Conservation (phyloP, 495 filamentous ascomycete species). For the Penicillium crystallinum region DNA sequence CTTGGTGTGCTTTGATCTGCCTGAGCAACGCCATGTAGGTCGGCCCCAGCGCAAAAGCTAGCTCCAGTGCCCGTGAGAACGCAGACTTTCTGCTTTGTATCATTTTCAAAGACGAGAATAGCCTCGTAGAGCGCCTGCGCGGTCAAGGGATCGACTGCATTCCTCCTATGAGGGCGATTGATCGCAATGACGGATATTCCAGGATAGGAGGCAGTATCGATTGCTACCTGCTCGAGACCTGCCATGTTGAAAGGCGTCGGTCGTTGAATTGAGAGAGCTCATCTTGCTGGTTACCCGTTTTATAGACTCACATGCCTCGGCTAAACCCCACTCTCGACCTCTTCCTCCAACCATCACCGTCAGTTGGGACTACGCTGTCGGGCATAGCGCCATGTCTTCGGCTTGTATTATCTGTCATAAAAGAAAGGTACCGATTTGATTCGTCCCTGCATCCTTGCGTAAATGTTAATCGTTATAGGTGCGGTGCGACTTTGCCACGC, state of each 20-base stretch:
- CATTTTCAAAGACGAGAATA: conserved; percentile 39
- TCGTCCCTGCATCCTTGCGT: background rate
- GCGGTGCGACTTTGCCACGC: conserved; percentile 24
- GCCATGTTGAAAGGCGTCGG: conserved; percentile 6
- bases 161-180: conserved; percentile 35
- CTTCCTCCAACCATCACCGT: conserved; percentile 10
- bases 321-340: conserved; percentile 16
- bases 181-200: conserved; percentile 43
- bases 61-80: conserved; percentile 31
- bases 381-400: conserved; percentile 17
- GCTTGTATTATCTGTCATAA: conserved; percentile 31
- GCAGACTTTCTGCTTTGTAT: conserved; percentile 42
- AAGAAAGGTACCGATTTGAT: conserved; percentile 17
- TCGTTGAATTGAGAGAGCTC: background rate
- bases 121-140: conserved; percentile 35
- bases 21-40: conserved; percentile 35
- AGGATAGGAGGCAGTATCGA: conserved; percentile 12
- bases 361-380: conserved; percentile 1
- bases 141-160: conserved; percentile 36
- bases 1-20: background rate
- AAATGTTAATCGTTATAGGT: conserved; percentile 12
- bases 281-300: background rate
- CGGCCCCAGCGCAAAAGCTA: conserved; percentile 44
- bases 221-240: background rate
- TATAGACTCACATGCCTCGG: conserved; percentile 14